Conservation (phyloP, 192 early-diverging fungal species). For the Mortierella hygrophila region DNA sequence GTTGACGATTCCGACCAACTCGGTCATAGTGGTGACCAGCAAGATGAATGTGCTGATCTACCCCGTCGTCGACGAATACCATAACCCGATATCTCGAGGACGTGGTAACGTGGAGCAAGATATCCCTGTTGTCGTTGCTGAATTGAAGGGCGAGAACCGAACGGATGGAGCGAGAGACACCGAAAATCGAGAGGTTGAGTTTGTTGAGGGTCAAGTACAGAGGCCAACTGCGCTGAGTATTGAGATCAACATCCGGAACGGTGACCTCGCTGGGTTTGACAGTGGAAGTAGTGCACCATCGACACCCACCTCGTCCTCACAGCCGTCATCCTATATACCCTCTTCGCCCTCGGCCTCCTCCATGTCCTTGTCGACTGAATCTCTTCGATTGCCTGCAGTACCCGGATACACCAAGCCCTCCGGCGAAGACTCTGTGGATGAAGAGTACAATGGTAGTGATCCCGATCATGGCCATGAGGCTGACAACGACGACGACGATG, state of each 20-base stretch:
- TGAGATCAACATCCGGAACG: neutral
- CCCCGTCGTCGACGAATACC: slow-evolving; percentile 77
- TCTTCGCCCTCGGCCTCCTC: slow-evolving; percentile 18
- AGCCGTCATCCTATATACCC: slow-evolving; percentile 9
- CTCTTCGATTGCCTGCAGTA: neutral
- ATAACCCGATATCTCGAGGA: slow-evolving; percentile 20
- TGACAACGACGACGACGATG: neutral
- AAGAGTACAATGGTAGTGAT: neutral
- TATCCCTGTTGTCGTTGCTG: neutral
- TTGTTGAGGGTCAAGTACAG: neutral
- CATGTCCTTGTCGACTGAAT: slow-evolving; percentile 7
- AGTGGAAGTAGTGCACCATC: slow-evolving; percentile 6
- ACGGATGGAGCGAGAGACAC: slow-evolving; percentile 1
- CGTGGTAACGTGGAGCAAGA: neutral
- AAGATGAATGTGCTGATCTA: slow-evolving; percentile 78
- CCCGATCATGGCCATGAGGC: neutral
- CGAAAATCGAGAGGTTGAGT: slow-evolving; percentile 2
- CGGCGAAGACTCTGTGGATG: neutral
- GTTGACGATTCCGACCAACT: slow-evolving; percentile 81
- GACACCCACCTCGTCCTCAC: neutral
- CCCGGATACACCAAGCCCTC: neutral
- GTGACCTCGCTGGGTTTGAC: neutral
- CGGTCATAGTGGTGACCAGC: slow-evolving; percentile 77
- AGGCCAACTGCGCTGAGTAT: neutral
- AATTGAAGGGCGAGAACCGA: neutral